These are phyloP conservation scores for Saccharomyces kudriavzevii DNA, from an alignment of 805 yeast species.

Conservation along the genomic window DNA sequence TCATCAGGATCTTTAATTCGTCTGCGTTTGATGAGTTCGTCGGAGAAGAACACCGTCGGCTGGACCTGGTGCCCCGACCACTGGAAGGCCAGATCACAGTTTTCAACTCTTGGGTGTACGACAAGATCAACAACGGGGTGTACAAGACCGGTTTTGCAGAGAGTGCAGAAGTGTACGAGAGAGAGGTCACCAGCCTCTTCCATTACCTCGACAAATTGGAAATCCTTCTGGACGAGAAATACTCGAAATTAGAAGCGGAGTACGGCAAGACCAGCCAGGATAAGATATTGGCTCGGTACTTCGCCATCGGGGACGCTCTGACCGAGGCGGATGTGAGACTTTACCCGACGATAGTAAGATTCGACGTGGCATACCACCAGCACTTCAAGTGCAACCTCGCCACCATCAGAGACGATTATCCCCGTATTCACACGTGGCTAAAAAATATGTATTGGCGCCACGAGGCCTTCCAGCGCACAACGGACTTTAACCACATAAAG, in stretches of 20 bases:
- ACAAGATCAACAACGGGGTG: constrained; percentile 83
- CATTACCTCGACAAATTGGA: constrained; percentile 65
- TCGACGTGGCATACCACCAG: constrained; percentile 86
- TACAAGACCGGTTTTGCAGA: constrained; percentile 88
- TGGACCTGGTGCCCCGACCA: constrained; percentile 51
- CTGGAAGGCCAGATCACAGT: constrained; percentile 55
- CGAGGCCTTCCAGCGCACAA: constrained; percentile 65
- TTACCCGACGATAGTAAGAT: constrained; percentile 75
- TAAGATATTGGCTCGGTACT: constrained; percentile 25
- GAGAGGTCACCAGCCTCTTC: constrained; percentile 57
- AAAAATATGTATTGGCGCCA: constrained; percentile 68
- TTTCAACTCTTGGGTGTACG: constrained; percentile 71
- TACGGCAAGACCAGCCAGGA: constrained; percentile 8
- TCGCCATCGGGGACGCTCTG: constrained; percentile 51
- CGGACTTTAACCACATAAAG: constrained; percentile 81
- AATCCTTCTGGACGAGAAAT: constrained; percentile 42
- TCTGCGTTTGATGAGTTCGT: constrained; percentile 51
- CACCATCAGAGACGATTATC: constrained; percentile 69
- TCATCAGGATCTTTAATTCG: constrained; percentile 69
- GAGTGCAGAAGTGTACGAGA: constrained; percentile 70
- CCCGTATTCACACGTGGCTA: constrained; percentile 68
- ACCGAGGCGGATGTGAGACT: constrained; percentile 86
- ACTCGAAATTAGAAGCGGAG: constrained; percentile 22
- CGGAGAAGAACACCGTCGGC: constrained; percentile 32
- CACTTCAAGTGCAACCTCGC: constrained; percentile 86